Base-by-base conservation (phyloP, 106 monocot species). In the Dioscorea alata region DNA sequence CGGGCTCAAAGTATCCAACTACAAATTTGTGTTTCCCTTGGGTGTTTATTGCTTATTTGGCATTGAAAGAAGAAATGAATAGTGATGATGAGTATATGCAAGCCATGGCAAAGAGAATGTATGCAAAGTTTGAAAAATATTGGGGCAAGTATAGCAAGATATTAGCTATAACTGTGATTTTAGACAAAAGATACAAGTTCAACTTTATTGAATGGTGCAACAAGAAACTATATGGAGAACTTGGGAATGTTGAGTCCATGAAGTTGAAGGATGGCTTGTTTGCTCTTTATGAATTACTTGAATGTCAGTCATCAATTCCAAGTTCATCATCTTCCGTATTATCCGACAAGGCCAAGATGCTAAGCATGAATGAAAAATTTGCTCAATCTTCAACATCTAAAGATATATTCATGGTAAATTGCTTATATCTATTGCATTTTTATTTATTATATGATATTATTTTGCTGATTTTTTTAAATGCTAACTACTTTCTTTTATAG, bases 1-100 rank as follows among this genome's bases (percentile, higher is more conserved):
- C 31, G 48, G 60, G 63, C 8, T 32, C 24, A 4, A 73, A 51
- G n/a, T 50, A 73, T 73, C 50, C 24, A 9, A 64, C 73, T 6
- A 18, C 64, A 14, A 65, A 65, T 34, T 65, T 65, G 35, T 65
- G 48, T 42, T 65, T 65, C n/a, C 15, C 33, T 6, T 4, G 17
- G n/a, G 64, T 65, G 15, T 65, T 42, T 17, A 0, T 20, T 5
- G 5, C 10, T 33, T 35, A 65, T n/a, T n/a, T n/a, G n/a, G n/a
- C n/a, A n/a, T n/a, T 4, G n/a, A 6, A 65, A 8, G 35, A 14
- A 42, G 64, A 35, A n/a, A 1, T 16, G 53, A 18, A 3, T 7
- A 13, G 14, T 53, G 9, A 16, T 18, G 53, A 53, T 59, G 4
- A 9, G 14, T 59, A 21, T 59, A 22, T 59, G 59, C 5, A 9